These are phyloP conservation scores for Fusarium camptoceras DNA, from an alignment of 2,329 filamentous ascomycete species.

Conservation along the genomic window DNA sequence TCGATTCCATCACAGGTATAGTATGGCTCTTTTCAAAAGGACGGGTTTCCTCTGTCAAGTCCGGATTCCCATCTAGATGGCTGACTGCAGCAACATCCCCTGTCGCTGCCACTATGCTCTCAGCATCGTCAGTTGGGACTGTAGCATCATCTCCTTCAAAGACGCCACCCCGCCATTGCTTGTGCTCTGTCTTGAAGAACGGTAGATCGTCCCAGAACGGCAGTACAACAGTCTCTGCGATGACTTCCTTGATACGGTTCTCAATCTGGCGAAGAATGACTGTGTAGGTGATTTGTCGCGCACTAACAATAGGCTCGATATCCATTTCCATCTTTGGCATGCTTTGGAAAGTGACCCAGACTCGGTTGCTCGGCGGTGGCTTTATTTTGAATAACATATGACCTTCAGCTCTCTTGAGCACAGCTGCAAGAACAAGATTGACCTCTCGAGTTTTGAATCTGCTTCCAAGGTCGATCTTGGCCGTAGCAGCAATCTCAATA, in stretches of 20 bases:
- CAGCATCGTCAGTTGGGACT: conserved; percentile 40
- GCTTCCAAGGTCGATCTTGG: conserved; percentile 87
- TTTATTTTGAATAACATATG: conserved; percentile 90
- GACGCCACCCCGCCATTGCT: conserved; percentile 86
- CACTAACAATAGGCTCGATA: conserved; percentile 96
- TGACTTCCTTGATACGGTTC: conserved; percentile 91
- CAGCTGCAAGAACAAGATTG: conserved; percentile 86
- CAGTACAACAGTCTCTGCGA: conserved; percentile 89
- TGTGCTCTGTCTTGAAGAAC: conserved; percentile 83
- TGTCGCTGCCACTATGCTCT: conserved; percentile 49
- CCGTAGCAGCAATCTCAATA: conserved; percentile 91
- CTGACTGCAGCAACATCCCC: conserved; percentile 63
- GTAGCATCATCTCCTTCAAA: conserved; percentile 70
- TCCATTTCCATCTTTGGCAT: conserved; percentile 93
- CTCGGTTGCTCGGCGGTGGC: conserved; percentile 90
- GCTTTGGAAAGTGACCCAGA: conserved; percentile 97
- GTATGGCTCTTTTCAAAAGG: conserved; percentile 68
- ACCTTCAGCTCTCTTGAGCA: conserved; percentile 86
- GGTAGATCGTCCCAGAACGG: conserved; percentile 98
- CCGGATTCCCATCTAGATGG: conserved; percentile 56
- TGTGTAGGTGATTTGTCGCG: conserved; percentile 93
- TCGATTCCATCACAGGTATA: conserved; percentile 57
- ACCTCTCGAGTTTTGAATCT: conserved; percentile 93
- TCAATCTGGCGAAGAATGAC: conserved; percentile 94
- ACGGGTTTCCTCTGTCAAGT: conserved; percentile 55